Base-by-base conservation (phyloP, 805 yeast species). In the Ogataea thermomethanolica region DNA sequence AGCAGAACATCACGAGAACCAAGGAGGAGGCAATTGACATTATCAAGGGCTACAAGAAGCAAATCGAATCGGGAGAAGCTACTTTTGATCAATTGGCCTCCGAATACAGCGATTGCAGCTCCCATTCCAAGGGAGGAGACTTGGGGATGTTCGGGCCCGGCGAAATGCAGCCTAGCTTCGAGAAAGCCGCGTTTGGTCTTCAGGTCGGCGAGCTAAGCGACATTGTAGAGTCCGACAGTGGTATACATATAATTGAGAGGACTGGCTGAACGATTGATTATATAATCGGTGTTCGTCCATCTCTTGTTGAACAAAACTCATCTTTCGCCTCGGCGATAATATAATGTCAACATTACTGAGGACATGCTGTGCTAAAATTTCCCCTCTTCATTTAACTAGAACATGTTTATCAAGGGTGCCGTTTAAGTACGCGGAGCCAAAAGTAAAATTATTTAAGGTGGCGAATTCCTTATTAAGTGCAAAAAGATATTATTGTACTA, bases 131-230 rank as follows among this genome's bases (percentile, higher is more conserved):
- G 55, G 88, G 89, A 14, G 99, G 99, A 33, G 99, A 93, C 61
- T 70, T 93, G 53, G 98, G 99, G 0, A 79, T 67, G 56, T 93
- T 93, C 58, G 87, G 84, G 17, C 79, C 73, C 45, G 96, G 96
- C 28, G 89, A 83, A 53, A 93, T 93, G 99, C 98, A 93, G 63
- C 96, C 96, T 25, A 67, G 83, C 43, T 93, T 93, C 57, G 99
- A 93, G 63, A 80, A 80, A 44, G 95, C 93, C 2, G 81, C 96
- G 1, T 91, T 84, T 60, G 80, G 66, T 4, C 68, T 93, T 49
- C 78, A 85, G 49, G 81, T 88, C 14, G 96, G 96, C 14, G 93
- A 90, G 58, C 61, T 84, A 32, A 82, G 93, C 55, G 84, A 78
- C 31, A 76, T 89, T 21, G 84, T 93, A 11, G 97, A 89, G 64